Conservation (phyloP, 2,329 filamentous ascomycete genomes). For the Colletotrichum viniferum region DNA sequence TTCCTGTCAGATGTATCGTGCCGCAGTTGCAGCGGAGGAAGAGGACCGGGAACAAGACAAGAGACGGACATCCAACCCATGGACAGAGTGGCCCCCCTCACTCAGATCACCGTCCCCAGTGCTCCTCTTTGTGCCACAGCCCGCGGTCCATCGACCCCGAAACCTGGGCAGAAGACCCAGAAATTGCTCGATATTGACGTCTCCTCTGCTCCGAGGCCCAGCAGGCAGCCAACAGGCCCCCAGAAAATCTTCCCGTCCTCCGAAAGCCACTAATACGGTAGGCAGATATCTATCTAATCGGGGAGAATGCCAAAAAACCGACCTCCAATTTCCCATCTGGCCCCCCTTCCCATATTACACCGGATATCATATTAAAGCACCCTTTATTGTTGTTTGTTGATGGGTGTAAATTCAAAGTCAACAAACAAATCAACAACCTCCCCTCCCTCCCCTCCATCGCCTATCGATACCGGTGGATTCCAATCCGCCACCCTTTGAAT, state of each 20-base stretch:
- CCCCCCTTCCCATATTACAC: background rate
- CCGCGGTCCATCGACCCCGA: background rate
- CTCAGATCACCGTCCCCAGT: background rate
- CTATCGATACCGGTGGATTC: slow-evolving; percentile 9
- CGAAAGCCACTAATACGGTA: background rate
- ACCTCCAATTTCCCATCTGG: background rate
- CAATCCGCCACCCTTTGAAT: background rate
- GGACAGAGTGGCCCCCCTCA: background rate
- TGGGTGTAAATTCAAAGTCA: background rate
- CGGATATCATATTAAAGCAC: background rate
- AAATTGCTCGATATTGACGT: background rate
- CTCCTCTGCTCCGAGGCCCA: background rate
- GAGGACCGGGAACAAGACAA: background rate
- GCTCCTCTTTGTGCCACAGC: background rate
- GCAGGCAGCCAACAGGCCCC: background rate
- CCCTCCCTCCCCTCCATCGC: background rate
- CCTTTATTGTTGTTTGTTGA: slow-evolving; percentile 4
- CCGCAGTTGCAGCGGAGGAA: background rate
- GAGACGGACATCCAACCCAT: background rate
- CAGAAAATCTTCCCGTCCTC: background rate
- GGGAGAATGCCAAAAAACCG: background rate
- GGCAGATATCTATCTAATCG: background rate
- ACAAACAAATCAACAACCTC: background rate
- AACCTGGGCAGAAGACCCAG: background rate
- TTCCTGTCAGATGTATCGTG: background rate